Percentiles rank a stretch among this genome's conserved stretches.
Conservation (phyloP, 2,329 filamentous ascomycete genomes). For the Emericellopsis atlantica region DNA sequence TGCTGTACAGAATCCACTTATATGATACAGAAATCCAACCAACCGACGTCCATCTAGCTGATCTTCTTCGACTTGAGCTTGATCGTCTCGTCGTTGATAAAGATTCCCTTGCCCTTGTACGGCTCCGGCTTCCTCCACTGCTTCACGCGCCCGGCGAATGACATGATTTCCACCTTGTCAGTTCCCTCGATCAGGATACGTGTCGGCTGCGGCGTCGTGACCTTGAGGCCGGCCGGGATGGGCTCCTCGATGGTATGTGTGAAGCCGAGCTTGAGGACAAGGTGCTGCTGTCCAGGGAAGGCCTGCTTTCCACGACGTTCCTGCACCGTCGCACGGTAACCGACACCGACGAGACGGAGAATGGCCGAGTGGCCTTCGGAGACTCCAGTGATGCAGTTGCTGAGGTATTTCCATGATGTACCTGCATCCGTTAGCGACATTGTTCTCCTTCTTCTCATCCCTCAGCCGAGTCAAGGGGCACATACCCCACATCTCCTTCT, state of each 20-base stretch:
- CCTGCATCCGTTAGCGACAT: constrained; percentile 33
- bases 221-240: constrained; percentile 71
- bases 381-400: constrained; percentile 84
- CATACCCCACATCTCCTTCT: constrained; percentile 93
- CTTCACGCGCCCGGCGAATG: constrained; percentile 80
- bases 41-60: constrained; percentile 42
- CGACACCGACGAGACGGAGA: constrained; percentile 84
- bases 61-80: constrained; percentile 98
- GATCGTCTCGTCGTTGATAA: constrained; percentile 95
- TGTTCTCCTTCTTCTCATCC: no score
- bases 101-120: constrained; percentile 99
- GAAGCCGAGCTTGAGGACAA: constrained; percentile 90
- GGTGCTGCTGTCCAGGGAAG: constrained; percentile 75
- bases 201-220: constrained; percentile 81
- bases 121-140: constrained; percentile 87
- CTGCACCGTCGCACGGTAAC: constrained; percentile 85
- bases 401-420: constrained; percentile 79
- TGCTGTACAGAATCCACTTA: no score
- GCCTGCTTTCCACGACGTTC: constrained; percentile 58
- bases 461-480: constrained; percentile 4
- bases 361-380: constrained; percentile 95
- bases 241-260: constrained; percentile 89
- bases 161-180: constrained; percentile 76
- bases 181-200: constrained; percentile 81
- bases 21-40: no score